phyloP scores from a whole-genome alignment of 2,329 filamentous ascomycete species.

The Diaporthe sp. region DNA sequence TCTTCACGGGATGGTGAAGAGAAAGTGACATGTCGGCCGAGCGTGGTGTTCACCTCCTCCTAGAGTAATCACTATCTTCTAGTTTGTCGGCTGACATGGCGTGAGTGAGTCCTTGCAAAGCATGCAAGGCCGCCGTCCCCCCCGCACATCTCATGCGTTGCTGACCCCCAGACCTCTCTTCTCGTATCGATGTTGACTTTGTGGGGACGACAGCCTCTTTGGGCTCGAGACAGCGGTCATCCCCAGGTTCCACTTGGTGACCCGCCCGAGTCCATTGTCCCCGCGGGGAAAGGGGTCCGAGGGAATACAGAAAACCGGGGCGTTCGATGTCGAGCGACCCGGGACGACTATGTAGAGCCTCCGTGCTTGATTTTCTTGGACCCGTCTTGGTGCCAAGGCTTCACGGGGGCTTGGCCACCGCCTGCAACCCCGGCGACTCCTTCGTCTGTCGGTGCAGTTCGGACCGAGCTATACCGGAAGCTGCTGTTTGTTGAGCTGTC shows the following conservation, averaged over 20 bases:
- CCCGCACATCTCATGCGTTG: neutral
- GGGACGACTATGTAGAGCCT: conserved; percentile 9
- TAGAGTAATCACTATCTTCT: neutral
- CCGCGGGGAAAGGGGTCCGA: conserved; percentile 35
- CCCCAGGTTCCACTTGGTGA: conserved; percentile 15
- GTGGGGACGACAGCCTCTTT: conserved; percentile 5
- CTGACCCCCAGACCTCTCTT: neutral
- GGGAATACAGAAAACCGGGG: conserved; percentile 27
- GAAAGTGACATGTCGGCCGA: conserved; percentile 26
- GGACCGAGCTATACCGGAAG: conserved; percentile 38
- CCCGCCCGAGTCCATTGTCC: conserved; percentile 19
- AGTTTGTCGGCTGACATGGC: too few relatives aligned
- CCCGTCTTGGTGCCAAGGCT: conserved; percentile 31
- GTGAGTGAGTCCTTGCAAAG: neutral
- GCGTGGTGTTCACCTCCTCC: neutral
- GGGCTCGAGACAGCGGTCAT: neutral
- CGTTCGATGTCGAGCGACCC: conserved; percentile 18
- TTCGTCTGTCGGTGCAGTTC: conserved; percentile 38
- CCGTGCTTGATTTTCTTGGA: conserved; percentile 32
- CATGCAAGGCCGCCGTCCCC: neutral
- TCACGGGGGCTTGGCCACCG: conserved; percentile 24
- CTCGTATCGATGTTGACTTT: conserved; percentile 18
- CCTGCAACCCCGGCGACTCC: conserved; percentile 1
- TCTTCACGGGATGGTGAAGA: neutral
- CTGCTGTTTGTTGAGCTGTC: conserved; percentile 11